Evolutionary conservation across 495 filamentous ascomycete genomes (phyloP).

Genomic region (Neurospora sp.): DNA sequence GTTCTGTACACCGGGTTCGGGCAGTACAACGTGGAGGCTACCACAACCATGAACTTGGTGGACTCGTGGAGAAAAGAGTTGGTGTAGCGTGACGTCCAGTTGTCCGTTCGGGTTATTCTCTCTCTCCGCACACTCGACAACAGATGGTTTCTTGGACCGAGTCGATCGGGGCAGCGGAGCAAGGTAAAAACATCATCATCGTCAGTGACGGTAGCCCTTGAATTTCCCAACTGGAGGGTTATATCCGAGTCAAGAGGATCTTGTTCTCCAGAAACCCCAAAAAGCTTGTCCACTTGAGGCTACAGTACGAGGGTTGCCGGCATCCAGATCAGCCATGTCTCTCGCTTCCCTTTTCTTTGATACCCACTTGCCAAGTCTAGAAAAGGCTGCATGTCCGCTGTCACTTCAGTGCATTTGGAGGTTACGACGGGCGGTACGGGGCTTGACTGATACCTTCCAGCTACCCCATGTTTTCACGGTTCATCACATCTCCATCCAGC

Average conservation of each 20-base stretch:
- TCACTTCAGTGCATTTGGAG: background rate
- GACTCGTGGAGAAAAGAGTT: background rate
- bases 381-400: background rate
- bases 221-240: background rate
- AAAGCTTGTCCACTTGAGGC: background rate
- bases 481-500: background rate
- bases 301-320: background rate
- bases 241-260: background rate
- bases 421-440: background rate
- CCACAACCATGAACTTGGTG: background rate
- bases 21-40: background rate
- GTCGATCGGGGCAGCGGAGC: background rate
- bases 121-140: background rate
- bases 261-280: background rate
- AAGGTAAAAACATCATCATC: background rate
- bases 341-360: background rate
- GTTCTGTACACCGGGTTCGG: background rate
- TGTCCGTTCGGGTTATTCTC: background rate
- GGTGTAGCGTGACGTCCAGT: background rate
- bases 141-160: background rate
- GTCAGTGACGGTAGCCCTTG: background rate
- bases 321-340: background rate
- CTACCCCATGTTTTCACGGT: background rate
- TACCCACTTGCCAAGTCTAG: background rate
- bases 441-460: background rate